Evolutionary conservation across 257 asterid genomes (phyloP).

Genomic region (Catharanthus roseus): DNA sequence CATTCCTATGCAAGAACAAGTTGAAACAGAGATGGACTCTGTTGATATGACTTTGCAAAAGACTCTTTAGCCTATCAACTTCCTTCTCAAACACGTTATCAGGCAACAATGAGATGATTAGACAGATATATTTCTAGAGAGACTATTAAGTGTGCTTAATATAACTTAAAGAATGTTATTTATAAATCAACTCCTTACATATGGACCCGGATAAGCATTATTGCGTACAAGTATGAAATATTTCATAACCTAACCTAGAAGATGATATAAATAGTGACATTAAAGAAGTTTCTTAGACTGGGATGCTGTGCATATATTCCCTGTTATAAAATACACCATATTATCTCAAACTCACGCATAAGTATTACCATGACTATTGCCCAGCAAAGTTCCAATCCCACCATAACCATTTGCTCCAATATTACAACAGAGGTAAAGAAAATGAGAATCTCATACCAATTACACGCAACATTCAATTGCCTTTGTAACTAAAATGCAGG

Average conservation of each 20-base stretch:
- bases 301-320: neutral
- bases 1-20: neutral
- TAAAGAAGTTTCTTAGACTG: neutral
- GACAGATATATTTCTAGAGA: neutral
- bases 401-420: neutral
- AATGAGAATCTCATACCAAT: neutral
- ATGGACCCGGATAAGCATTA: neutral
- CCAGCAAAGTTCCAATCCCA: neutral
- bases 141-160: neutral
- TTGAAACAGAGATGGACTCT: neutral
- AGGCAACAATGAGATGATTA: neutral
- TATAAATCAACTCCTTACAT: neutral
- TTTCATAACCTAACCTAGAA: neutral
- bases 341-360: neutral
- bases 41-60: neutral
- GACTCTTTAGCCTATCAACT: neutral
- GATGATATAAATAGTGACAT: neutral
- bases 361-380: neutral
- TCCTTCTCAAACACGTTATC: neutral
- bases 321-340: neutral
- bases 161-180: neutral
- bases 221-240: neutral
- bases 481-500: neutral
- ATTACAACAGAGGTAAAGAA: neutral
- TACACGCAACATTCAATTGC: neutral